Evolutionary conservation across 192 early-diverging fungal genomes (phyloP), one percentile per base, ranked within the genome.

Genomic region (Linnemannia schmuckeri): DNA sequence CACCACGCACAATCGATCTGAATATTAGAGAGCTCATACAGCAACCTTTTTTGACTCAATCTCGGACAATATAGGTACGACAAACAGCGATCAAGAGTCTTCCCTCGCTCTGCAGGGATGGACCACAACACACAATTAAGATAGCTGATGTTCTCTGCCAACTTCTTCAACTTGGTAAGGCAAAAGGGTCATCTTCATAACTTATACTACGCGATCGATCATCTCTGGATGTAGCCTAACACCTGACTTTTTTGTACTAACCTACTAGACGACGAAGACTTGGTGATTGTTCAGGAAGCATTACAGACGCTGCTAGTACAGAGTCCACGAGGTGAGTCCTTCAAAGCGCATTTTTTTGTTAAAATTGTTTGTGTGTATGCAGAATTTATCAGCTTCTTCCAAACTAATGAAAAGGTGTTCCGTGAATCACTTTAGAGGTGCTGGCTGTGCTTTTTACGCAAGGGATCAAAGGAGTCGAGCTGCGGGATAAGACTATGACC

Each of bases 91-190:
- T 88, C 40, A 82, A 88, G 77, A 76, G 72, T 38, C 88, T 88
- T 17, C 88, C 88, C 12, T 47, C 44, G 12, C 24, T 88, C 13
- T 83, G 82, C 72, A 88, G 77, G 49, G 82, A 88, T 74, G 82
- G 78, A 70, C 75, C 71, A 40, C 75, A 79, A 35, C 88, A 83
- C 40, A 81, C 82, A 1, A 83, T 88, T 72, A 88, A 88, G 74
- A 88, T 88, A 52, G 82, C 88, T 1, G 88, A 88, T 57, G 88
- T 88, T 2, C 71, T 88, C 0, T 84, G 82, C 46, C 88, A 88
- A 63, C 79, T 88, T 9, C 88, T 88, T 75, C 88, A 88, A 63
- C 74, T 84, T 35, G 88, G 88, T 84, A 85, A 15, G 52, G n/a
- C 37, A 9, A 66, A 52, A 22, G 15, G 49, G 17, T 3, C 49